These are phyloP conservation scores for Mediolabrus comicus DNA, from an alignment of 108 stramenopile species.

Conservation along the genomic window DNA sequence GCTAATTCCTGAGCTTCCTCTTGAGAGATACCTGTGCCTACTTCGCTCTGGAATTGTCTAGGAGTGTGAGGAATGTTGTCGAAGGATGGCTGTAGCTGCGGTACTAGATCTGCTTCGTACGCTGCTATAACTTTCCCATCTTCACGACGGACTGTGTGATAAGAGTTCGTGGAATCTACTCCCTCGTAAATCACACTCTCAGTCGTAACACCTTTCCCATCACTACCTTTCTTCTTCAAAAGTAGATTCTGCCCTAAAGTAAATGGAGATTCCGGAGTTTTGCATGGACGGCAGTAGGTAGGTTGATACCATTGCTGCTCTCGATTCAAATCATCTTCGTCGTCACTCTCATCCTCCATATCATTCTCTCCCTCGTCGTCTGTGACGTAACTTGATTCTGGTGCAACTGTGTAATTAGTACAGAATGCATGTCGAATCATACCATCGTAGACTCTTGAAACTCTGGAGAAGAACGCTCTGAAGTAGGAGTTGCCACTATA, in stretches of 20 bases:
- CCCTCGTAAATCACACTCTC: background rate
- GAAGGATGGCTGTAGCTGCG: conserved; percentile 13
- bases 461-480: background rate
- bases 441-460: conserved; percentile 5
- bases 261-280: background rate
- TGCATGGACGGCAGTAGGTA: background rate
- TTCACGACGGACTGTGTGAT: background rate
- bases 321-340: background rate
- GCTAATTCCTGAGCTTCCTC: background rate
- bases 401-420: background rate
- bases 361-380: background rate
- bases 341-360: background rate
- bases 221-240: background rate
- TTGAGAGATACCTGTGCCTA: background rate
- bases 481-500: background rate
- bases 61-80: conserved; percentile 5
- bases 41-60: background rate
- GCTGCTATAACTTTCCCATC: background rate
- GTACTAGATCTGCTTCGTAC: background rate
- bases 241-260: background rate
- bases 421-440: background rate
- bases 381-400: background rate
- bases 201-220: background rate
- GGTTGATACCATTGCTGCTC: background rate
- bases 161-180: background rate